phyloP scores from a whole-genome alignment of 2,329 filamentous ascomycete species.

The Aspergillus amoenus region DNA sequence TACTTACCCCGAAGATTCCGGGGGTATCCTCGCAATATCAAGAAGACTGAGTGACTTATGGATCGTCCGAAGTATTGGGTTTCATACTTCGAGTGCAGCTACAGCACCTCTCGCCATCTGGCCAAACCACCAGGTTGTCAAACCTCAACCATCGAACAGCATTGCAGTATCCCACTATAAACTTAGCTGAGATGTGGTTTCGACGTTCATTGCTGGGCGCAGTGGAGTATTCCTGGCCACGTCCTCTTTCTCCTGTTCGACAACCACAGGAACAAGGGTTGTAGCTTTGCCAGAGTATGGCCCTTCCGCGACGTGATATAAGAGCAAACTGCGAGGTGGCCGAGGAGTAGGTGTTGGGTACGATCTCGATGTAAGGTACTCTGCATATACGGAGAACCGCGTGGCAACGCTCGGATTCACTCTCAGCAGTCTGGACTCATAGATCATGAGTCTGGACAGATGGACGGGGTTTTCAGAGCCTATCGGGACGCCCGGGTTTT shows the following conservation, averaged over 20 bases:
- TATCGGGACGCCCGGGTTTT: constrained; percentile 13
- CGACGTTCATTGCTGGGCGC: background rate
- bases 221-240: background rate
- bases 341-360: background rate
- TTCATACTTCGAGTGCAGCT: too few species aligned
- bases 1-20: too few species aligned
- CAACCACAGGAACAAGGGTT: background rate
- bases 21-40: too few species aligned
- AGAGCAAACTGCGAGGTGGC: background rate
- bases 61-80: too few species aligned
- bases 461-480: constrained; percentile 16
- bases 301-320: background rate
- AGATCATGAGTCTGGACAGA: background rate
- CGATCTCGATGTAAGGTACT: constrained; percentile 20
- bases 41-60: too few species aligned
- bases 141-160: too few species aligned
- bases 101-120: too few species aligned
- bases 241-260: background rate
- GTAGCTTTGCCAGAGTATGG: background rate
- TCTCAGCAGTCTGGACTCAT: background rate
- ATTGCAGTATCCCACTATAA: too few species aligned
- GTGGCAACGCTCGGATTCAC: constrained; percentile 12
- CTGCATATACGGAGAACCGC: constrained; percentile 11
- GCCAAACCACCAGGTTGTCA: too few species aligned
- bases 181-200: background rate